phyloP scores from a whole-genome alignment of 129 eudicot species.

The Flaveria ramosissima region DNA sequence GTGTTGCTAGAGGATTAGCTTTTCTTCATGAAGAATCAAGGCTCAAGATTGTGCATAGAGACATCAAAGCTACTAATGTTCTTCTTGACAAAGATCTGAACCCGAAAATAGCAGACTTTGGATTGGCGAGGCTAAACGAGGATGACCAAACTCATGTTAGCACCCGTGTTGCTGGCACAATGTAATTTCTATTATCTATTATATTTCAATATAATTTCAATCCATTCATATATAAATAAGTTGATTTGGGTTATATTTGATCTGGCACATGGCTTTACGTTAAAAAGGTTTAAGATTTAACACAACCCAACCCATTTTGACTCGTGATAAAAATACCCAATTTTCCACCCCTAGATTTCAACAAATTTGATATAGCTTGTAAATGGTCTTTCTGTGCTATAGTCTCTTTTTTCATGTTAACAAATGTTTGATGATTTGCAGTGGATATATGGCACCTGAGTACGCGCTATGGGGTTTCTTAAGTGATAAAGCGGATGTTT shows the following conservation, averaged over 20 bases:
- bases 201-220: not conserved
- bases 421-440: constrained; percentile 28
- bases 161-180: constrained; percentile 80
- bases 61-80: constrained; percentile 78
- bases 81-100: constrained; percentile 61
- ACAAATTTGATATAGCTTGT: not conserved
- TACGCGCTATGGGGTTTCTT: constrained; percentile 76
- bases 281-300: not conserved
- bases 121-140: constrained; percentile 69
- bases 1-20: constrained; percentile 70
- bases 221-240: not conserved
- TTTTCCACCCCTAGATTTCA: not conserved
- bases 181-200: constrained; percentile 43
- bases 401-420: constrained; percentile 5
- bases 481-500: constrained; percentile 72
- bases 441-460: constrained; percentile 92
- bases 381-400: not conserved
- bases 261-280: not conserved
- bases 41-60: constrained; percentile 77
- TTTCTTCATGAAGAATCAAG: constrained; percentile 83
- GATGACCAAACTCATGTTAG: constrained; percentile 61
- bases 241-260: constrained; percentile 1
- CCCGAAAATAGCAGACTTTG: constrained; percentile 79
- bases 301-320: not conserved
- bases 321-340: not conserved